Evolutionary conservation across 1,139 yeast genomes (phyloP), one percentile per base, ranked within the genome.

Genomic region (Nakaseomyces delphensis): DNA sequence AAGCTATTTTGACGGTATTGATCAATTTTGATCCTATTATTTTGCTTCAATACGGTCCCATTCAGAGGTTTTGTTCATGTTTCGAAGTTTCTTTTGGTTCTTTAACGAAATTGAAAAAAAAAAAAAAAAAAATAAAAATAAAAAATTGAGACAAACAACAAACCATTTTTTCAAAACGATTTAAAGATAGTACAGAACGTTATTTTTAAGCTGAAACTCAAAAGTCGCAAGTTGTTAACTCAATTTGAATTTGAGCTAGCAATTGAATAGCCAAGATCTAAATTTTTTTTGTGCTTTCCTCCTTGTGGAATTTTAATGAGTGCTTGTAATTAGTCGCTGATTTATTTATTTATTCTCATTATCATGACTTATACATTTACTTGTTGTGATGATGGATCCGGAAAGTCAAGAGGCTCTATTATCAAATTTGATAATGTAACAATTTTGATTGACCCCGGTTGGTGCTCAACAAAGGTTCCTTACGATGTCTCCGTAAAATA

Each of bases 391-490:
- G 62, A 59, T 43, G 57, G 56, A 2, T 52, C 61, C 4, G 56
- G 57, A 0, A 42, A 45, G 6, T 49, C 59, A 10, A 57, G 63
- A 7, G 67, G 68, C 3, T 57, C 68, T 3, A 41, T 68, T 5
- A 41, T 68, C 7, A 60, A 61, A 21, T 64, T 67, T 48, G 70
- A 66, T 21, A 64, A 63, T 41, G 69, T 77, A 30, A 71, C 70
- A 31, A 68, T 82, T 6, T 59, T 82, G 38, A 79, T 84, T 1
- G 93, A 82, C 51, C 89, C 89, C 0, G 75, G 80, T 3, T 82
- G 89, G 89, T 74, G 76, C 52, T 83, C 84, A 47, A 59, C 51
- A 52, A 67, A 45, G 5, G 43, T 51, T 3, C 44, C 55, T 1
- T 57, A 52, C 42, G 50, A 51, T 11, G 54, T 49, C 3, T 44